Evolutionary conservation across 192 early-diverging fungal species (phyloP).

Genomic region (Podila epicladia): DNA sequence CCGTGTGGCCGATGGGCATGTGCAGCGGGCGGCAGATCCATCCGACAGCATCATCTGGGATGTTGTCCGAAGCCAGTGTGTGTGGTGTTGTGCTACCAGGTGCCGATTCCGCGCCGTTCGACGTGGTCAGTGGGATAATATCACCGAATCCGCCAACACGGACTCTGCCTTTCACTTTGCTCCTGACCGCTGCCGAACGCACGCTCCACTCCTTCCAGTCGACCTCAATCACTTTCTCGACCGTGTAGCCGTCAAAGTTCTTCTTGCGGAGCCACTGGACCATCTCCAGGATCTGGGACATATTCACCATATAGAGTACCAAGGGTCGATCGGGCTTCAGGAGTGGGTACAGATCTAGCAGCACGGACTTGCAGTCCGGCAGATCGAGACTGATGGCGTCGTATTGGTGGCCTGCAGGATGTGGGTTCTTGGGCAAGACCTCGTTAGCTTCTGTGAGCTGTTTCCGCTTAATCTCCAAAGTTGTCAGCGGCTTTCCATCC

Average conservation of each 20-base stretch:
- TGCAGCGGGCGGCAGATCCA: conserved; percentile 63
- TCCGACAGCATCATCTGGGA: conserved; percentile 39
- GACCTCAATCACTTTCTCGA: conserved; percentile 57
- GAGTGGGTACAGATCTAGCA: conserved; percentile 45
- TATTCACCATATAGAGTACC: conserved; percentile 65
- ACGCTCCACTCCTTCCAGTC: conserved; percentile 66
- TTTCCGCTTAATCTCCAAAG: conserved; percentile 14
- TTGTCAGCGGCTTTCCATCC: conserved; percentile 15
- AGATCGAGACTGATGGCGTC: conserved; percentile 62
- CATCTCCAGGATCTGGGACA: conserved; percentile 63
- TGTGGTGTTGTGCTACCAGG: background rate
- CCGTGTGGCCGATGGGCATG: conserved; percentile 59
- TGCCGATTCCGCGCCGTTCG: background rate
- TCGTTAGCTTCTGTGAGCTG: conserved; percentile 11
- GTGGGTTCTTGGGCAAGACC: conserved; percentile 24
- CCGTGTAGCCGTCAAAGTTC: conserved; percentile 26
- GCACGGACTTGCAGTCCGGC: conserved; percentile 53
- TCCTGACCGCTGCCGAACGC: conserved; percentile 56
- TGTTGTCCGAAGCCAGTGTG: conserved; percentile 23
- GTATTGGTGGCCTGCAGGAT: conserved; percentile 49
- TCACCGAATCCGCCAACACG: conserved; percentile 44
- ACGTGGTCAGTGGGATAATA: conserved; percentile 7
- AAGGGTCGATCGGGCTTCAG: conserved; percentile 62
- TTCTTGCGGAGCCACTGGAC: conserved; percentile 42
- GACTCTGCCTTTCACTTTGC: conserved; percentile 42